Percentiles rank a stretch among this genome's conserved stretches.
Conservation (phyloP, 164 flowering plant genomes). For the Vitis vinifera region DNA sequence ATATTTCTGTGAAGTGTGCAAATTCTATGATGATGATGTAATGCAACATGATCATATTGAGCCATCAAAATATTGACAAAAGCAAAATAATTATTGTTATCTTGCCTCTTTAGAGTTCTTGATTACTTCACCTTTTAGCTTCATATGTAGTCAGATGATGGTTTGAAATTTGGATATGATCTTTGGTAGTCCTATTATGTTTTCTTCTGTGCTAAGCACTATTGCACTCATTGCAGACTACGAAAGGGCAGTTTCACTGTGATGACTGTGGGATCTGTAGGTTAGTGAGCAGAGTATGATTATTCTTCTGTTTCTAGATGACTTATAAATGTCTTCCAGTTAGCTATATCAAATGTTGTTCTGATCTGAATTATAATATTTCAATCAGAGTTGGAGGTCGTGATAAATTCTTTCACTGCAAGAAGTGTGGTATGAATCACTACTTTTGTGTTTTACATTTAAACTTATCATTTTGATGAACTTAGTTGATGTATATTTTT, state of each 20-base stretch:
- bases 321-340: background rate
- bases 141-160: no score
- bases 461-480: background rate
- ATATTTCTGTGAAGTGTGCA: slow-evolving; percentile 85
- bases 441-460: background rate
- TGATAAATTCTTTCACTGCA: slow-evolving; percentile 78
- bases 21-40: slow-evolving; percentile 94
- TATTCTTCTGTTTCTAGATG: background rate
- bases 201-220: slow-evolving; percentile 1
- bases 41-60: slow-evolving; percentile 9
- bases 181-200: background rate
- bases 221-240: slow-evolving; percentile 36
- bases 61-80: background rate
- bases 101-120: background rate
- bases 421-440: slow-evolving; percentile 67
- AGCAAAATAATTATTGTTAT: background rate
- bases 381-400: slow-evolving; percentile 79
- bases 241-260: slow-evolving; percentile 82
- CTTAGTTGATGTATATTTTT: background rate
- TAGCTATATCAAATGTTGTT: background rate
- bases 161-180: background rate
- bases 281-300: slow-evolving; percentile 31
- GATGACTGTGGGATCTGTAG: slow-evolving; percentile 95
- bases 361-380: slow-evolving; percentile 7
- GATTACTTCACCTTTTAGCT: background rate